Evolutionary conservation across 2,329 filamentous ascomycete genomes (phyloP).

Genomic region (Colletotrichum brevisporum): DNA sequence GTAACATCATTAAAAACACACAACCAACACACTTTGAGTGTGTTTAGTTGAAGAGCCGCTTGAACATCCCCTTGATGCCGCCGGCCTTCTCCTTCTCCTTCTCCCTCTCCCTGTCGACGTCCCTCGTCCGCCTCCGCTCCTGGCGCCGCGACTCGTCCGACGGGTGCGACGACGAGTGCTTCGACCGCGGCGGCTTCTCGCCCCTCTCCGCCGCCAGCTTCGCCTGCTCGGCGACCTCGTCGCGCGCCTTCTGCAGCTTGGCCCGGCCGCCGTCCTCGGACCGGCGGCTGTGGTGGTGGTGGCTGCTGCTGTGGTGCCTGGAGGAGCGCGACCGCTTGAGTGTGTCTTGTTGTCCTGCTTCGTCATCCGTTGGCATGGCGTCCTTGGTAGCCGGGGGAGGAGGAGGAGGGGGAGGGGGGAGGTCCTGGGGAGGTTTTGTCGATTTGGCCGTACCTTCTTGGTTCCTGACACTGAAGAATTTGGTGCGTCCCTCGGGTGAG

Average conservation of each 20-base stretch:
- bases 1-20: constrained; percentile 33
- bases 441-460: constrained; percentile 51
- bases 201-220: constrained; percentile 44
- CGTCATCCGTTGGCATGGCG: constrained; percentile 34
- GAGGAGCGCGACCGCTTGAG: constrained; percentile 51
- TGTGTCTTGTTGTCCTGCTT: constrained; percentile 43
- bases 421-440: constrained; percentile 41
- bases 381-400: constrained; percentile 35
- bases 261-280: constrained; percentile 47
- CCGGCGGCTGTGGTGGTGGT: constrained; percentile 46
- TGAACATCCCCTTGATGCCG: constrained; percentile 54
- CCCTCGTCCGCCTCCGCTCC: constrained; percentile 42
- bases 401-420: constrained; percentile 31
- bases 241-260: constrained; percentile 46
- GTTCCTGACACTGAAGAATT: constrained; percentile 59
- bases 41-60: constrained; percentile 52
- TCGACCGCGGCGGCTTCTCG: constrained; percentile 47
- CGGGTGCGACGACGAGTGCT: constrained; percentile 43
- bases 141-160: constrained; percentile 46
- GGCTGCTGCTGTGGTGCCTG: constrained; percentile 45
- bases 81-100: constrained; percentile 47
- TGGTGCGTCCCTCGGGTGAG: constrained; percentile 48
- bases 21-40: neutral
- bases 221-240: constrained; percentile 41
- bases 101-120: constrained; percentile 41